Conservation (phyloP, 768 basidiomycete genomes). For the Cystobasidium ongulense region DNA sequence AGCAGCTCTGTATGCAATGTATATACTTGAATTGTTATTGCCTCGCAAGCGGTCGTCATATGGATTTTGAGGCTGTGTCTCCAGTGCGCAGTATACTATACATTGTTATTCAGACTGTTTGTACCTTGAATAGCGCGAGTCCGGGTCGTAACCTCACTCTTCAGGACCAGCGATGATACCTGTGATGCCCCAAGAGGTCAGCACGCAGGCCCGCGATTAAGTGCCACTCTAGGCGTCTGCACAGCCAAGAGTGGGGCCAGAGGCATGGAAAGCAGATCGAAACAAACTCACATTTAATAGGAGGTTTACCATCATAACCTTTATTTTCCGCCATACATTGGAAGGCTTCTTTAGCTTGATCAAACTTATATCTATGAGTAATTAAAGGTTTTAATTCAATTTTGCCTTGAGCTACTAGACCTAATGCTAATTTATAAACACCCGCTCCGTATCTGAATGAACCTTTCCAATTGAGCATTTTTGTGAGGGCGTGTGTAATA, state of each 20-base stretch:
- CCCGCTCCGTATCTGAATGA: slow-evolving; percentile 53
- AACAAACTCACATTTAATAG: slow-evolving; percentile 7
- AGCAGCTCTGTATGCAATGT: no score
- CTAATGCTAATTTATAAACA: slow-evolving; percentile 75
- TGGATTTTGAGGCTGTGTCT: no score
- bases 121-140: no score
- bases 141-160: background rate
- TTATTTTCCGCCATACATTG: slow-evolving; percentile 68
- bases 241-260: background rate
- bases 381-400: slow-evolving; percentile 81
- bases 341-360: slow-evolving; percentile 71
- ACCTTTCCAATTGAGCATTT: slow-evolving; percentile 69
- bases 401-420: slow-evolving; percentile 69
- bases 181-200: background rate
- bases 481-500: slow-evolving; percentile 47
- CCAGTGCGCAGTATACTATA: no score
- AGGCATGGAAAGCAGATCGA: background rate
- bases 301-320: slow-evolving; percentile 70
- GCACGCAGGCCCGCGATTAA: background rate
- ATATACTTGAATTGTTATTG: no score
- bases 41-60: no score
- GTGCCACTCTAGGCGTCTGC: no score
- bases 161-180: slow-evolving; percentile 9
- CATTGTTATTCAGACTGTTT: no score
- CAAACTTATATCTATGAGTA: slow-evolving; percentile 65